Evolutionary conservation across 1,284 basidiomycete genomes (phyloP).

Genomic region (Sporisorium scitamineum): DNA sequence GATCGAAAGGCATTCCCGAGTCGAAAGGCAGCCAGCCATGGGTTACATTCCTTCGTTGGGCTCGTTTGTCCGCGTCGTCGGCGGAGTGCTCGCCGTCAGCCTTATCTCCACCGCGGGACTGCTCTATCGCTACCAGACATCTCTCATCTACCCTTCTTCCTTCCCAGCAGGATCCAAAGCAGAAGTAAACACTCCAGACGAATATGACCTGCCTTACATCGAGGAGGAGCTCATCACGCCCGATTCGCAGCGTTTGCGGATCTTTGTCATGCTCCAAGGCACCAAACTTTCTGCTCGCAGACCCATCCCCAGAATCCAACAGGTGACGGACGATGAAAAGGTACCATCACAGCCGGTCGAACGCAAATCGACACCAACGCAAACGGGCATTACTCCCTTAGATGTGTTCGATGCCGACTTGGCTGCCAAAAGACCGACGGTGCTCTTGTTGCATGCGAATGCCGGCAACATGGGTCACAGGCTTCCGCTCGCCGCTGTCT

Average conservation of each 20-base stretch:
- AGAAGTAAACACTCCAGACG: constrained; percentile 61
- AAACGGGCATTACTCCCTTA: constrained; percentile 17
- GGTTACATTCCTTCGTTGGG: constrained; percentile 43
- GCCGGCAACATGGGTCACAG: constrained; percentile 76
- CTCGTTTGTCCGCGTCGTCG: constrained; percentile 43
- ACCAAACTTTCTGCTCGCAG: constrained; percentile 19
- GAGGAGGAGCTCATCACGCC: constrained; percentile 62
- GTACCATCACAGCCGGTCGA: constrained; percentile 6
- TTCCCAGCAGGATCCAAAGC: constrained; percentile 64
- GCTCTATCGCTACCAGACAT: constrained; percentile 65
- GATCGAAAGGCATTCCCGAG: no score
- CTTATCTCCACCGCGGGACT: constrained; percentile 63
- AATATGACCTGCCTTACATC: constrained; percentile 60
- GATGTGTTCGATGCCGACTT: constrained; percentile 33
- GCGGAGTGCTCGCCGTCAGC: constrained; percentile 52
- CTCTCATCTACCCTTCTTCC: constrained; percentile 64
- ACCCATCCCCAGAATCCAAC: constrained; percentile 16
- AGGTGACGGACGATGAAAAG: constrained; percentile 15
- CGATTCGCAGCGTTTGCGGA: constrained; percentile 57
- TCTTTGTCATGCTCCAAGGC: constrained; percentile 62
- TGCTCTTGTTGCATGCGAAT: constrained; percentile 67
- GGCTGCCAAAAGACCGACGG: constrained; percentile 52
- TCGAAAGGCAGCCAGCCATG: no score
- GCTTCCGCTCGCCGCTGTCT: constrained; percentile 87
- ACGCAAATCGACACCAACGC: constrained; percentile 34